Base-by-base conservation (phyloP, 805 yeast species). In the Ogataea siamensis region DNA sequence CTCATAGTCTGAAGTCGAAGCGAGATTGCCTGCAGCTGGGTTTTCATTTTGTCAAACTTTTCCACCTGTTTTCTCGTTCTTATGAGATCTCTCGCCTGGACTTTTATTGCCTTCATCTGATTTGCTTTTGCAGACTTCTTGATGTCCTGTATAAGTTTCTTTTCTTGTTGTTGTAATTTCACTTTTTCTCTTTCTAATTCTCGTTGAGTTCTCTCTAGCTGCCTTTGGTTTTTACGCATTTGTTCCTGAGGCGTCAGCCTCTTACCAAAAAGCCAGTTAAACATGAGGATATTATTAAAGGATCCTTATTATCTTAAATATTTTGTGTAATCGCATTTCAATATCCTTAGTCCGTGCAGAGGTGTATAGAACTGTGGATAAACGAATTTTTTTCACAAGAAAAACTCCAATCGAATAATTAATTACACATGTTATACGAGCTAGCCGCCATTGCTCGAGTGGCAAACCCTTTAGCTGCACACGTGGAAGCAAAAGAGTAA, bases 251-350 rank as follows among this genome's bases (percentile, higher is more conserved):
- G 98, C 32, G 98, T 87, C 46, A 84, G 67, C 58, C 83, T 77
- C 71, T 87, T 86, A 7, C 99, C 99, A 66, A 93, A 93, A 18
- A 86, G 87, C 98, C 98, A 93, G 55, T 89, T 95, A 49, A 93
- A 76, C 52, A 83, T 60, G n/a, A n/a, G 5, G 13, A n/a, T 22
- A 22, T 6, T 11, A 22, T 7, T 22, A n/a, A n/a, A n/a, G n/a
- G n/a, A n/a, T n/a, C n/a, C n/a, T n/a, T n/a, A n/a, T n/a, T n/a
- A n/a, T n/a, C n/a, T n/a, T n/a, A n/a, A n/a, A n/a, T n/a, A n/a
- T n/a, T n/a, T n/a, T n/a, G n/a, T n/a, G n/a, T n/a, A n/a, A n/a
- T n/a, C n/a, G n/a, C n/a, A n/a, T n/a, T n/a, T n/a, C n/a, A n/a
- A n/a, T n/a, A n/a, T n/a, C n/a, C n/a, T n/a, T n/a, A n/a, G n/a